Evolutionary conservation across 106 monocot genomes (phyloP).

Genomic region (Iris macrosiphon): DNA sequence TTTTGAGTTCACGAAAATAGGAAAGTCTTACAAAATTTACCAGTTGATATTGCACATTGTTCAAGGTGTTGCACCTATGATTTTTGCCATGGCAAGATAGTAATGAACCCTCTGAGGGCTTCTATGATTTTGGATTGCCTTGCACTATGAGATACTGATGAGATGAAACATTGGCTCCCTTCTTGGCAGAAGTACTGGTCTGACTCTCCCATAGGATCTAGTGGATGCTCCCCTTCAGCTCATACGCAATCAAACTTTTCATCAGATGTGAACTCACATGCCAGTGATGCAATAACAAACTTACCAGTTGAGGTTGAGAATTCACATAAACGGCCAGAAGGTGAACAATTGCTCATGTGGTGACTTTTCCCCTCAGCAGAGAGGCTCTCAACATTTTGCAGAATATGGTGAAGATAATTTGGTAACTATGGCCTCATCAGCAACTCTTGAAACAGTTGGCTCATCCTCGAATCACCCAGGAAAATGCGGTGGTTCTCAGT

Average conservation of each 20-base stretch:
- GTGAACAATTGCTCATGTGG: not conserved
- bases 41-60: no score
- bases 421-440: not conserved
- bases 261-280: constrained; percentile 7
- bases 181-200: constrained; percentile 69
- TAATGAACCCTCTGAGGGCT: no score
- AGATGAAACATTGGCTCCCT: no score
- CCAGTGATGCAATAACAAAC: constrained; percentile 5
- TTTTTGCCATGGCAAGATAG: no score
- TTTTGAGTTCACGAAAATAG: no score
- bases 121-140: no score
- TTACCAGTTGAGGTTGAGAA: constrained; percentile 6
- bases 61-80: no score
- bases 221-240: constrained; percentile 6
- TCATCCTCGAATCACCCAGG: not conserved
- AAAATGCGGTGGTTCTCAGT: not conserved
- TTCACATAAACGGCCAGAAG: not conserved
- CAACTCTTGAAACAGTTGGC: not conserved
- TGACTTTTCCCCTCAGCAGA: not conserved
- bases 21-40: no score
- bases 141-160: no score
- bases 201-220: constrained; percentile 37
- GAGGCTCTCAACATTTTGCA: not conserved
- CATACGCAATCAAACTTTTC: not conserved
- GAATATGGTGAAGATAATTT: not conserved